Evolutionary conservation across 768 basidiomycete species (phyloP).

Genomic region (Leccinellum luteum): DNA sequence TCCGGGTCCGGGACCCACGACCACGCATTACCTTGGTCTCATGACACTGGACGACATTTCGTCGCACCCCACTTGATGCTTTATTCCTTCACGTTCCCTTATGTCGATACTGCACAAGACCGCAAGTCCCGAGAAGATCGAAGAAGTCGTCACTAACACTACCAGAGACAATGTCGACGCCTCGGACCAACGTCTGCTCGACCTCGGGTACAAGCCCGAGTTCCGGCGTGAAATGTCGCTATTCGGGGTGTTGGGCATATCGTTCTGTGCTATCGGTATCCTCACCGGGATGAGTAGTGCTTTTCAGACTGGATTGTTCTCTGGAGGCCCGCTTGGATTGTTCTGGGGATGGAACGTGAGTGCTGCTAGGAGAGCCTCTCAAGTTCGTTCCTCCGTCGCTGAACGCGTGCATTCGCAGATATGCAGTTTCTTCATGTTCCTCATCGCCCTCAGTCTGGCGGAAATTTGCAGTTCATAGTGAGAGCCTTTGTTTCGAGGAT

Average conservation of each 20-base stretch:
- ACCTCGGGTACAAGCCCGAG: conserved; percentile 54
- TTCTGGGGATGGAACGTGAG: conserved; percentile 65
- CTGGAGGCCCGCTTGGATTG: conserved; percentile 54
- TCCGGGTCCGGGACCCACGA: conserved; percentile 1
- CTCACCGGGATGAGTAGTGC: conserved; percentile 60
- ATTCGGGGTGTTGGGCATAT: conserved; percentile 57
- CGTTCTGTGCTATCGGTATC: conserved; percentile 60
- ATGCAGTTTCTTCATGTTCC: conserved; percentile 57
- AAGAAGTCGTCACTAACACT: conserved; percentile 4
- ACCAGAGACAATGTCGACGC: conserved; percentile 3
- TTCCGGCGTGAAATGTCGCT: conserved; percentile 60
- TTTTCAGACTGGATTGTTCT: conserved; percentile 57
- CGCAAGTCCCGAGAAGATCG: conserved; percentile 11
- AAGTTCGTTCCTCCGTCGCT: not conserved
- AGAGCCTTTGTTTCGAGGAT: conserved; percentile 13
- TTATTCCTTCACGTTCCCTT: not conserved
- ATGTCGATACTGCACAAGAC: conserved; percentile 7
- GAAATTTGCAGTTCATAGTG: conserved; percentile 61
- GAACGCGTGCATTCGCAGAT: conserved; percentile 32
- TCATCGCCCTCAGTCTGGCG: conserved; percentile 54
- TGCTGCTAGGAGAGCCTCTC: not conserved
- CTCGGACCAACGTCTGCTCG: conserved; percentile 43
- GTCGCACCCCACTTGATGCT: not conserved
- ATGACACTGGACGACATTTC: not conserved
- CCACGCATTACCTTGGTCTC: too few species aligned